Conservation (phyloP, 805 yeast species). For the Kodamaea jinghongensis region DNA sequence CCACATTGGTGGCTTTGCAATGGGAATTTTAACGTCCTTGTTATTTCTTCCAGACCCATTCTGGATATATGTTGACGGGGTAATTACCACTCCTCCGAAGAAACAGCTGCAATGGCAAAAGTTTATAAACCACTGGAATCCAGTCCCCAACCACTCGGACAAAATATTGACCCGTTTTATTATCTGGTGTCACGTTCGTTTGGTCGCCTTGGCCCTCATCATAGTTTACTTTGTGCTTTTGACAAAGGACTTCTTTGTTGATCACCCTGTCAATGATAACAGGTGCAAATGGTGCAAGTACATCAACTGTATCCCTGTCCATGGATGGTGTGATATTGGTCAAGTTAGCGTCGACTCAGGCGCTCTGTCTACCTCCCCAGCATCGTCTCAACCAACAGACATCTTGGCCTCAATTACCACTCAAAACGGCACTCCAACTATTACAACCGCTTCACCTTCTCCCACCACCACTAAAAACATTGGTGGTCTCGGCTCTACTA, state of each 20-base stretch:
- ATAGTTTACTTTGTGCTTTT: slow-evolving; percentile 51
- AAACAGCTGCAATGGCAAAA: slow-evolving; percentile 26
- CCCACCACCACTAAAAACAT: slow-evolving; percentile 10
- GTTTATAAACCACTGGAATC: slow-evolving; percentile 40
- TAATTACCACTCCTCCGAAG: slow-evolving; percentile 25
- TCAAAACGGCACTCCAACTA: not conserved
- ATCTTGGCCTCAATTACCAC: slow-evolving; percentile 9
- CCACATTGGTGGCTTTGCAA: slow-evolving; percentile 71
- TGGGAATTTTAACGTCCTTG: slow-evolving; percentile 53
- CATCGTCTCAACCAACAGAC: slow-evolving; percentile 9
- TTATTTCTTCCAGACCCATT: slow-evolving; percentile 56
- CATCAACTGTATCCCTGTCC: slow-evolving; percentile 65
- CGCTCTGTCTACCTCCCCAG: slow-evolving; percentile 7
- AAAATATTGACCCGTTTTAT: slow-evolving; percentile 40
- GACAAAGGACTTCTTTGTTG: slow-evolving; percentile 44
- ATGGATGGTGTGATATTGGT: slow-evolving; percentile 65
- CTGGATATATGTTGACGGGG: slow-evolving; percentile 40
- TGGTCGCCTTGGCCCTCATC: slow-evolving; percentile 42
- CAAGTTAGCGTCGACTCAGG: slow-evolving; percentile 25
- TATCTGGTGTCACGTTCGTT: slow-evolving; percentile 52
- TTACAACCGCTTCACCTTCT: slow-evolving; percentile 13
- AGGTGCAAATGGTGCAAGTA: slow-evolving; percentile 73
- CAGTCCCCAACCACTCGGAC: slow-evolving; percentile 30
- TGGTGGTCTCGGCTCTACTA: slow-evolving; percentile 1
- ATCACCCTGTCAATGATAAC: slow-evolving; percentile 17